Base-by-base conservation (phyloP, 164 flowering plant species). In the Berberis vulgaris region DNA sequence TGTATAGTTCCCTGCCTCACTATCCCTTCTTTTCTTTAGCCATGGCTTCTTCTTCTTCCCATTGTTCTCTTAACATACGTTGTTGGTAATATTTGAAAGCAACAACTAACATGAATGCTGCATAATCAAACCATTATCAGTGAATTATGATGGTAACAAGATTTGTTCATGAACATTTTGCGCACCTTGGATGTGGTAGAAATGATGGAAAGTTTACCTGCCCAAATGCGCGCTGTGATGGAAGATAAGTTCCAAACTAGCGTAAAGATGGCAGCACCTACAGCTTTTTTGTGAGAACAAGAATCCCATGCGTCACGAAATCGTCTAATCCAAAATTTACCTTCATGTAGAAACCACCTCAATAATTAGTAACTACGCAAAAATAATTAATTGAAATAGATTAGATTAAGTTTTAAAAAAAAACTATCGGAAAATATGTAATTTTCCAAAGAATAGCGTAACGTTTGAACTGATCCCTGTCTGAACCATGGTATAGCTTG, bases 261-360 rank as follows among this genome's bases (percentile, higher is more conserved):
- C 38, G 87, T 79, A 70, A 89, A 89, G 57, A 82, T 66, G 62
- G 76, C 84, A 54, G 75, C 69, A 0, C 80, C 89, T 7, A 86
- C 87, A 0, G 86, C 95, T 56, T 89, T 92, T 72, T 92, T 92
- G 73, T 89, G 95, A n/a, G 91, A 49, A 78, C 95, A 92, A 1
- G 95, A 75, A 26, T 86, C 82, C 98, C 96, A 92, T 4, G 91
- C 95, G 63, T 89, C 96, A 10, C 67, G 68, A 69, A 87, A 86
- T 0, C 95, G 79, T 41, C 86, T 75, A 10, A 84, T 46, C 96
- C 96, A 89, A 73, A 87, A 89, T 43, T 71, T 79, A 39, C 84
- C 98, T 91, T 55, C 68, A 70, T 6, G 12, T 65, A 41, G 45
- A 46, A 57, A 54, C 41, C 54, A 57, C 45, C 9, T 43, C 40